A percentile compares a stretch with the other conserved stretches of the same genome.
Conservation (phyloP, 1,284 basidiomycete genomes). For the Boletus sp. region DNA sequence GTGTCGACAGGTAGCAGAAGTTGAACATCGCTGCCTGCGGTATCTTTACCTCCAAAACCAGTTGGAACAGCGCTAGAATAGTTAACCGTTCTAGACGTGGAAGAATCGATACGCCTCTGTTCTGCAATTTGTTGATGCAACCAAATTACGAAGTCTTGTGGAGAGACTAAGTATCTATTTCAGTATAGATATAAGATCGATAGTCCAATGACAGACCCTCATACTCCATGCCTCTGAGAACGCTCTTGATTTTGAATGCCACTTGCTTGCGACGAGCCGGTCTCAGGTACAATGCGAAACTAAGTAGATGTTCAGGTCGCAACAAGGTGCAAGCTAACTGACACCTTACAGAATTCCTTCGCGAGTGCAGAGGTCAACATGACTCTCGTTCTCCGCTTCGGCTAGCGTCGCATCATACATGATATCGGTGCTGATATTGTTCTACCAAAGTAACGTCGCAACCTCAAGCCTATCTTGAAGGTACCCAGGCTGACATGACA, state of each 20-base stretch:
- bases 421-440: constrained; percentile 83
- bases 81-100: constrained; percentile 57
- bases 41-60: constrained; percentile 48
- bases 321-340: not conserved
- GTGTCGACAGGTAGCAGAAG: constrained; percentile 66
- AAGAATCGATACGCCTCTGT: constrained; percentile 71
- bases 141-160: constrained; percentile 70
- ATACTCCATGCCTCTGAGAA: constrained; percentile 72
- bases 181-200: not conserved
- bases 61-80: constrained; percentile 43
- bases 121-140: constrained; percentile 77
- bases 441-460: constrained; percentile 76
- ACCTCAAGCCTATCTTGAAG: constrained; percentile 80
- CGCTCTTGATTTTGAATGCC: constrained; percentile 81
- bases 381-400: constrained; percentile 63
- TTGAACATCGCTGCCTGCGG: constrained; percentile 50
- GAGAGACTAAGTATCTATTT: constrained; percentile 51
- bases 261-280: constrained; percentile 62
- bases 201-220: constrained; percentile 52
- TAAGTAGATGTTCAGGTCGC: constrained; percentile 34
- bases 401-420: constrained; percentile 79
- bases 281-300: constrained; percentile 74
- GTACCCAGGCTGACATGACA: constrained; percentile 77
- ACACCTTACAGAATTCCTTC: constrained; percentile 75
- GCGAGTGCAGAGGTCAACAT: constrained; percentile 65